Percentiles rank a stretch among this genome's conserved stretches.
These are phyloP conservation scores for Scheffersomyces quercinus DNA, from an alignment of 1,139 yeast species.

Conservation along the genomic window DNA sequence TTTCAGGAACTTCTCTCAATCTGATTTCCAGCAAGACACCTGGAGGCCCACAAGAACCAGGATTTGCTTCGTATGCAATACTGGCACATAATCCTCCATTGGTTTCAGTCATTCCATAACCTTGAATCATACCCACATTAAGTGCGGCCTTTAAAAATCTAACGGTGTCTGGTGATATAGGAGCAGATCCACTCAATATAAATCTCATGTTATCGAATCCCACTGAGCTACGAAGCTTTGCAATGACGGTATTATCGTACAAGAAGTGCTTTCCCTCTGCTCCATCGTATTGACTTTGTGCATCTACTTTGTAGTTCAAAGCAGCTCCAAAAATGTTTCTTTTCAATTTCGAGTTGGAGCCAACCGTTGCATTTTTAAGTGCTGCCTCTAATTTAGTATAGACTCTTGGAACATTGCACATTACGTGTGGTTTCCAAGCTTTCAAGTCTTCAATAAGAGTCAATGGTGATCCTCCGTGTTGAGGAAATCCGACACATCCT, in stretches of 20 bases:
- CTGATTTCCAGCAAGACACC: conserved; percentile 56
- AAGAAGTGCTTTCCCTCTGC: conserved; percentile 29
- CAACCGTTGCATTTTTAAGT: conserved; percentile 42
- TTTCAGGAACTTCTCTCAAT: conserved; percentile 64
- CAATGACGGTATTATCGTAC: conserved; percentile 51
- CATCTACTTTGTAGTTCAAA: conserved; percentile 18
- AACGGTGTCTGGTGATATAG: conserved; percentile 61
- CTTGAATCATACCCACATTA: conserved; percentile 61
- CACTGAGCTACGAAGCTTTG: conserved; percentile 53
- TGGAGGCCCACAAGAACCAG: conserved; percentile 68
- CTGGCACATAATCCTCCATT: conserved; percentile 62
- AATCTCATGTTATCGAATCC: conserved; percentile 55
- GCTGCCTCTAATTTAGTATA: conserved; percentile 61
- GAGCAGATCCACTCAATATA: conserved; percentile 71
- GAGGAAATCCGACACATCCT: conserved; percentile 23
- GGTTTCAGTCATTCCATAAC: conserved; percentile 78
- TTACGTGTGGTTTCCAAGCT: conserved; percentile 51
- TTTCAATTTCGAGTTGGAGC: conserved; percentile 16
- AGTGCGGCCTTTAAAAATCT: conserved; percentile 63
- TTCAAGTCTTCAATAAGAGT: conserved; percentile 59
- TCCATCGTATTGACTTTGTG: conserved; percentile 21
- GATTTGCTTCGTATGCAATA: conserved; percentile 42
- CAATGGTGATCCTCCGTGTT: conserved; percentile 37
- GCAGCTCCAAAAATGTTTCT: conserved; percentile 11
- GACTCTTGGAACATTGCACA: conserved; percentile 67